Evolutionary conservation across 345 rosid genomes (phyloP).

Genomic region (Citropsis articulata): DNA sequence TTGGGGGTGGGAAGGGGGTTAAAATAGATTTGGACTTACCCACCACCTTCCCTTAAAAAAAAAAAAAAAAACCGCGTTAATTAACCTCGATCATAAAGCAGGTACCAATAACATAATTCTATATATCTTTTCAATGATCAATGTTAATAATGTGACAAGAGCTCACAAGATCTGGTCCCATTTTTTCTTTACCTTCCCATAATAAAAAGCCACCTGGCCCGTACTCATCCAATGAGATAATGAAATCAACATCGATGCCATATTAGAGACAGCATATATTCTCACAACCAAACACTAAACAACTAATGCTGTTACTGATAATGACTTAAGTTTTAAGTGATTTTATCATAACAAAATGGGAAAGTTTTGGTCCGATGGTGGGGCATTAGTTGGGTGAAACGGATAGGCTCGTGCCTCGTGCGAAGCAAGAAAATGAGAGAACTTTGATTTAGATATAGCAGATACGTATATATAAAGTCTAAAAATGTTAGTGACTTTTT

Average conservation of each 20-base stretch:
- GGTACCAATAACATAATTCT: neutral
- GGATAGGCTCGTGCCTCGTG: slow-evolving; percentile 20
- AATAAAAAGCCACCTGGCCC: neutral
- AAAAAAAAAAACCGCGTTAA: too few relatives aligned
- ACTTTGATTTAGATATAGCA: neutral
- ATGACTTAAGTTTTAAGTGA: slow-evolving; percentile 17
- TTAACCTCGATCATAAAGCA: neutral
- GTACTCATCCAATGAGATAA: neutral
- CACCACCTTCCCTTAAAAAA: too few relatives aligned
- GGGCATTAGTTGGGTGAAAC: slow-evolving; percentile 26
- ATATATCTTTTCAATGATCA: neutral
- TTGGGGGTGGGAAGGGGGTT: too few relatives aligned
- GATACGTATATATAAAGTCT: neutral
- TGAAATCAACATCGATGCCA: neutral
- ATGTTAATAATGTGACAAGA: neutral
- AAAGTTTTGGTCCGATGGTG: slow-evolving; percentile 9
- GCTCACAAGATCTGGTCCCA: slow-evolving; percentile 1
- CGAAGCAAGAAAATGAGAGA: slow-evolving; percentile 15
- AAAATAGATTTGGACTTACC: too few relatives aligned
- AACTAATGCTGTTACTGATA: slow-evolving; percentile 6
- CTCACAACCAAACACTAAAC: slow-evolving; percentile 20
- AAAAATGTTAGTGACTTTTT: too few relatives aligned
- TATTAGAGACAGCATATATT: slow-evolving; percentile 24
- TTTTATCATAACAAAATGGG: neutral
- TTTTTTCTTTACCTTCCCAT: neutral